Base-by-base conservation (phyloP, 768 basidiomycete genomes). In the Macrolepiota dolichaula region DNA sequence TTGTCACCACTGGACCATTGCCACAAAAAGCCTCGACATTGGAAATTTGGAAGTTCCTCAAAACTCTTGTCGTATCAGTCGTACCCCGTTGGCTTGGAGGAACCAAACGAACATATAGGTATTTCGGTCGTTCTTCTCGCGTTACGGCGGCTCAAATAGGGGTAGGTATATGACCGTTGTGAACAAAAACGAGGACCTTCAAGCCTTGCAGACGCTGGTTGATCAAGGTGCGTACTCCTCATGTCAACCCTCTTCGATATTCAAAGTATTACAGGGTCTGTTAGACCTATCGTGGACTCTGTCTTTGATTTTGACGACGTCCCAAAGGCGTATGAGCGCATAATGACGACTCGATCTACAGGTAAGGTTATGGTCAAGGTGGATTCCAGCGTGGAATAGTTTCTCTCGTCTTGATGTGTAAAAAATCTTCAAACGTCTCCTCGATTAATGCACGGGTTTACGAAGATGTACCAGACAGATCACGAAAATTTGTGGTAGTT, bases 341-440 rank as follows among this genome's bases (percentile, higher is more conserved):
- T 88, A 7, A 74, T 85, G 79, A 79, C 81, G 0, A 71, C 75
- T 4, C 76, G 81, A 19, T 84, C 86, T 1, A 81, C 76, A 3
- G 91, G 91, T 0, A 91, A 91, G 68, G 79, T 92, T 2, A 77
- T 90, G 2, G 79, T 91, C 24, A 82, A 78, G 62, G 71, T 87
- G 10, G 71, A 71, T 57, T 62, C 67, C 13, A 53, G 42, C 42
- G 65, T 37, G 68, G 52, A 59, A 32, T 59, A 61, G 32, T 46
- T 25, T 44, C 42, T 7, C 42, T n/a, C 19, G 17, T 4, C n/a
- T n/a, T n/a, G n/a, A n/a, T n/a, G n/a, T n/a, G n/a, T n/a, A n/a
- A n/a, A n/a, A n/a, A n/a, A n/a, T n/a, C n/a, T n/a, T n/a, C n/a
- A n/a, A n/a, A n/a, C n/a, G n/a, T n/a, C n/a, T n/a, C n/a, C n/a